A percentile compares a stretch with the other conserved stretches of the same genome.
Conservation (phyloP, 768 basidiomycete species). For the Psilocybe sp. region DNA sequence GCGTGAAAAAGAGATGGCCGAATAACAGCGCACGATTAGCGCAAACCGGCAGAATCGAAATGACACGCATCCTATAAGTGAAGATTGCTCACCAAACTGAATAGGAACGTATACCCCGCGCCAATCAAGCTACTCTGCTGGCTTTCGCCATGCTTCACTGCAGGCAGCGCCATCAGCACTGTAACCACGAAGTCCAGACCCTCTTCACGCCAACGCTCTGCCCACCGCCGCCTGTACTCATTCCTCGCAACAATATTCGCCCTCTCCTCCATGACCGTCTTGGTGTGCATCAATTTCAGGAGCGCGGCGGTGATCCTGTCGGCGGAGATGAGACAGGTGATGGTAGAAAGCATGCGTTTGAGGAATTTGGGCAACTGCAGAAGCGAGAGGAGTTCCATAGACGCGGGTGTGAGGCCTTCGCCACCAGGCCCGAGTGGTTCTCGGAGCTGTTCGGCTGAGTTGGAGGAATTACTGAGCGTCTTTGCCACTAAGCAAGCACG, state of each 20-base stretch:
- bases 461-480: constrained; percentile 1
- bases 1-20: no score
- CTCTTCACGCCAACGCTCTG: no score
- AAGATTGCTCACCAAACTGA: constrained; percentile 44
- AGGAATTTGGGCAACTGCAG: constrained; percentile 33
- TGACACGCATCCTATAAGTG: no score
- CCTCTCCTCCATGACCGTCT: no score
- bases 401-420: constrained; percentile 30
- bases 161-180: no score
- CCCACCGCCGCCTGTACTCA: no score
- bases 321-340: constrained; percentile 32
- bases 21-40: no score
- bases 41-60: not conserved
- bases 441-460: constrained; percentile 41
- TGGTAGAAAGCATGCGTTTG: constrained; percentile 40
- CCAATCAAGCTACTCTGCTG: no score
- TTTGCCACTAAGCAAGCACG: constrained; percentile 8
- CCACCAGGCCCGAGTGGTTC: constrained; percentile 29
- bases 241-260: no score
- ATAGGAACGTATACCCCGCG: no score
- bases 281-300: constrained; percentile 38
- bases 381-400: constrained; percentile 29
- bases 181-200: no score
- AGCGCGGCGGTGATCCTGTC: constrained; percentile 36
- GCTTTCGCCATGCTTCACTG: no score